Evolutionary conservation across 78 protist species (phyloP).

Genomic region (Dictyostelium purpureum): DNA sequence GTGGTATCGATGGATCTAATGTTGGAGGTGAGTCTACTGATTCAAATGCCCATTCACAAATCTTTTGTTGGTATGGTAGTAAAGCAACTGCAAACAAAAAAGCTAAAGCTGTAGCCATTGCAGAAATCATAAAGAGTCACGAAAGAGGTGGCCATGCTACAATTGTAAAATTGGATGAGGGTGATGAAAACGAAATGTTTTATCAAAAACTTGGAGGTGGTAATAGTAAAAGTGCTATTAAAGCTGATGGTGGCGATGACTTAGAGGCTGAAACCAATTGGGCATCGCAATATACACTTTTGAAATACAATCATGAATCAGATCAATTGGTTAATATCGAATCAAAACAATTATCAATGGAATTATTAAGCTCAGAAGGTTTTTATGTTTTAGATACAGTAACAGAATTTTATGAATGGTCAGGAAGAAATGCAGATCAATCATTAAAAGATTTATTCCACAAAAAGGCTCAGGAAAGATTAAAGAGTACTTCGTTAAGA

Average conservation of each 20-base stretch:
- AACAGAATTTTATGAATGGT: constrained; percentile 65
- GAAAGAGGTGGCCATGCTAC: constrained; percentile 76
- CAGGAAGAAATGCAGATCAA: constrained; percentile 49
- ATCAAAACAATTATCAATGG: background rate
- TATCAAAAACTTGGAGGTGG: constrained; percentile 21
- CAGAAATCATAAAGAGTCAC: constrained; percentile 56
- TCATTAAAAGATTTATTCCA: constrained; percentile 17
- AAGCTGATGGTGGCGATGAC: constrained; percentile 70
- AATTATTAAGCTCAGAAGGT: constrained; percentile 7
- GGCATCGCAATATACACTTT: constrained; percentile 10
- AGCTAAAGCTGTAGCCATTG: constrained; percentile 57
- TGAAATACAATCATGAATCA: background rate
- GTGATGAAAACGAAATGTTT: constrained; percentile 20
- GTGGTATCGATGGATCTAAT: constrained; percentile 41
- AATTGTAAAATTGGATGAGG: constrained; percentile 43
- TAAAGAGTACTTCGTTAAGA: background rate
- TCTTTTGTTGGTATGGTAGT: constrained; percentile 41
- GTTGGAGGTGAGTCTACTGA: constrained; percentile 65
- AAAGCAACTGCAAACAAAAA: constrained; percentile 57
- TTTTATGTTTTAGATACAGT: constrained; percentile 53
- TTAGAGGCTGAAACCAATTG: constrained; percentile 46
- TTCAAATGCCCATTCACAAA: constrained; percentile 20
- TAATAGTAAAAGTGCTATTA: background rate
- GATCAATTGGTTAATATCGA: background rate
- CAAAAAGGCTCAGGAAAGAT: constrained; percentile 27